A percentile compares a stretch with the other conserved stretches of the same genome.
These are phyloP conservation scores for Rhodotorula sp. DNA, from an alignment of 1,284 basidiomycete genomes.

Conservation along the genomic window DNA sequence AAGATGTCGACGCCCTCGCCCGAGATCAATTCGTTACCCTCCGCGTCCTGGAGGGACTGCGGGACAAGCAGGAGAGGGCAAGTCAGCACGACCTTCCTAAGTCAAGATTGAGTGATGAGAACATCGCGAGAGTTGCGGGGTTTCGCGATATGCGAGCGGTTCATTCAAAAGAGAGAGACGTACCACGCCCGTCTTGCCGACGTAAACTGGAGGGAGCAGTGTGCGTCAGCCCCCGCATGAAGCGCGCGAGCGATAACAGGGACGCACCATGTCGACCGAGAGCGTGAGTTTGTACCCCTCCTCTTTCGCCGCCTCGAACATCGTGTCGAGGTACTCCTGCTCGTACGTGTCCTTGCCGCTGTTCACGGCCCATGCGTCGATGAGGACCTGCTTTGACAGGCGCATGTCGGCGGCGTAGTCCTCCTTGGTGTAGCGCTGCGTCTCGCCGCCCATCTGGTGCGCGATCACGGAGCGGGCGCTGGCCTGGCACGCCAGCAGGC, in stretches of 20 bases:
- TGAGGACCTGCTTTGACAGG: conserved; percentile 4
- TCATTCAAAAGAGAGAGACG: too few relatives aligned
- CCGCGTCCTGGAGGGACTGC: conserved; percentile 16
- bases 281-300: conserved; percentile 14
- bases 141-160: too few relatives aligned
- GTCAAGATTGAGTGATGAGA: too few relatives aligned
- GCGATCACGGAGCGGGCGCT: conserved; percentile 6
- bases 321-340: conserved; percentile 2
- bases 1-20: conserved; percentile 13
- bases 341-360: conserved; percentile 8
- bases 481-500: not conserved
- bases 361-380: conserved; percentile 30
- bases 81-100: not conserved
- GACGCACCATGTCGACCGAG: conserved; percentile 28
- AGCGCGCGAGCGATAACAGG: conserved; percentile 19
- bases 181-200: conserved; percentile 11
- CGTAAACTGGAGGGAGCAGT: not conserved
- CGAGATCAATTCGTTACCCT: not conserved
- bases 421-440: conserved; percentile 9
- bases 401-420: conserved; percentile 14
- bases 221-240: too few relatives aligned
- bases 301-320: conserved; percentile 14
- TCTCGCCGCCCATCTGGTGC: conserved; percentile 18
- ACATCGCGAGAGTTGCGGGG: too few relatives aligned
- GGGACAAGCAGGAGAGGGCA: too few relatives aligned